Evolutionary conservation across 257 asterid species (phyloP), one percentile per base, ranked within the genome.

Genomic region (Solanum neorickii): DNA sequence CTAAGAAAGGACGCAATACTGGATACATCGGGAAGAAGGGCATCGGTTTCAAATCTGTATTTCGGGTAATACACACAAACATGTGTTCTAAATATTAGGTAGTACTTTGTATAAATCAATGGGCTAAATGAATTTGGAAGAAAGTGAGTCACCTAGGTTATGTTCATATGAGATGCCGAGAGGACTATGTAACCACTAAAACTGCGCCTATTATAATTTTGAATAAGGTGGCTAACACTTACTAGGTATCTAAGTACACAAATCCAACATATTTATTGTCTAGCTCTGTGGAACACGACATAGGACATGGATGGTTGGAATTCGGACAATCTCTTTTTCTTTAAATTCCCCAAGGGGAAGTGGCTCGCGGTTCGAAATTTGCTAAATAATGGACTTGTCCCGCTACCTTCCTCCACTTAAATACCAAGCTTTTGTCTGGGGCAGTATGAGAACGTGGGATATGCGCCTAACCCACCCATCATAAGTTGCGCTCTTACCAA

Each of bases 1-100:
- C 99, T 49, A 97, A 97, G 88, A 93, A 82, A 86, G 95, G 91
- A 85, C 89, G 84, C 37, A 91, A 60, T 88, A 91, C 95, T 89
- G 99, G 99, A 91, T 95, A 94, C 91, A 97, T 97, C 86, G 99
- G 99, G 89, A 97, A 97, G 96, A 97, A 97, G 91, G 99, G 99
- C 93, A 97, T 97, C 83, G 99, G 99, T 85, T 97, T 97, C 94
- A 97, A 97, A 95, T 97, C 99, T 83, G 99, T 97, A 62, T 97
- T 97, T 82, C 94, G 99, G 99, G 99, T 97, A 97, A 68, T 82
- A 69, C 88, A 85, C 56, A 74, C 52, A 33, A 49, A 62, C 88
- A 52, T 59, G 89, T 82, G 31, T 73, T 18, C 74, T 52, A 37
- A 46, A 35, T 69, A 27, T n/a, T 16, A 6, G 37, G 7, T 84